Conservation (phyloP, 2,329 filamentous ascomycete genomes). For the Sporothrix mexicana region DNA sequence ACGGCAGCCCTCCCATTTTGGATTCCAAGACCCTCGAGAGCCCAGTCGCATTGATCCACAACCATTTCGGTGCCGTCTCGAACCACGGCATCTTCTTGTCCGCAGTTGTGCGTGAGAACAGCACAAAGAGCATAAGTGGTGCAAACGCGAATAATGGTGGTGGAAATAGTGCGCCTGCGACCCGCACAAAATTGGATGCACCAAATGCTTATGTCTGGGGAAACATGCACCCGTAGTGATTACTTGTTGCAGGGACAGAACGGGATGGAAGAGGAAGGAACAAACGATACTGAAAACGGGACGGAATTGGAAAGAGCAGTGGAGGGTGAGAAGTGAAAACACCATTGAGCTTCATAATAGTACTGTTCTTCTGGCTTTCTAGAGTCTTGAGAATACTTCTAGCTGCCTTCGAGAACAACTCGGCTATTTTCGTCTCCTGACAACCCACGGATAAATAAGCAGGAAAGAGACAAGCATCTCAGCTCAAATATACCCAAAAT, state of each 20-base stretch:
- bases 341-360: neutral
- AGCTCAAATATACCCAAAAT: neutral
- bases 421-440: neutral
- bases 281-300: neutral
- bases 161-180: neutral
- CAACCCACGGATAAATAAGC: neutral
- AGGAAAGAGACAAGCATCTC: conserved; percentile 19
- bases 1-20: conserved; percentile 13
- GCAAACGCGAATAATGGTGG: no score
- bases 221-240: conserved; percentile 4
- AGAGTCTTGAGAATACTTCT: no score
- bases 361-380: no score
- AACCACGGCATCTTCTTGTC: conserved; percentile 63
- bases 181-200: conserved; percentile 55
- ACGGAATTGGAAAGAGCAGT: neutral
- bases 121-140: no score
- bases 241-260: neutral
- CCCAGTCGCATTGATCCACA: conserved; percentile 39
- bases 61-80: conserved; percentile 68
- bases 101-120: conserved; percentile 37
- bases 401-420: no score
- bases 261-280: neutral
- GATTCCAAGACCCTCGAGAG: neutral
- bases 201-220: conserved; percentile 48
- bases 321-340: neutral